phyloP scores from a whole-genome alignment of 768 basidiomycete genomes.

The Rhodotorula kratochvilovae region DNA sequence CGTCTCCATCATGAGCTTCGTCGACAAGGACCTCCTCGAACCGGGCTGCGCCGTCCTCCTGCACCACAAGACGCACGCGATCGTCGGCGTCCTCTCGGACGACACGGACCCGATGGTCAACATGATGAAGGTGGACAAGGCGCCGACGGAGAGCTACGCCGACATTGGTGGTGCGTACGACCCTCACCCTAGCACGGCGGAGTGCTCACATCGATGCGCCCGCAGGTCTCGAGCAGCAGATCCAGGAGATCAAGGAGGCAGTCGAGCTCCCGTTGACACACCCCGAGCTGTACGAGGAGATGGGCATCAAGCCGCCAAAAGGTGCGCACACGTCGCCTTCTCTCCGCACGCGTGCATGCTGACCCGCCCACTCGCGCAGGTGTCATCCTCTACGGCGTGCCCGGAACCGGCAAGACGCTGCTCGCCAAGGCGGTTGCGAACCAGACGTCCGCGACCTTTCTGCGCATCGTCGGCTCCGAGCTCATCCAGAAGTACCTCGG shows the following conservation, averaged over 20 bases:
- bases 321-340: slow-evolving; percentile 45
- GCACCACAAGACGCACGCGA: slow-evolving; percentile 90
- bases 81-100: slow-evolving; percentile 92
- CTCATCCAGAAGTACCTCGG: slow-evolving; percentile 99
- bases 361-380: slow-evolving; percentile 45
- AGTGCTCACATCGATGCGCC: not conserved
- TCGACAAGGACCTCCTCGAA: slow-evolving; percentile 95
- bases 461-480: slow-evolving; percentile 94
- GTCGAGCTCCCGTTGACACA: slow-evolving; percentile 96
- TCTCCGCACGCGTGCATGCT: not conserved
- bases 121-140: slow-evolving; percentile 87
- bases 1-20: slow-evolving; percentile 94
- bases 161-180: slow-evolving; percentile 71
- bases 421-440: slow-evolving; percentile 97
- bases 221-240: slow-evolving; percentile 75
- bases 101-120: slow-evolving; percentile 93
- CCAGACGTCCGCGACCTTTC: slow-evolving; percentile 95
- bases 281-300: slow-evolving; percentile 97
- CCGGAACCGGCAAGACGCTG: slow-evolving; percentile 96
- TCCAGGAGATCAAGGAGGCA: slow-evolving; percentile 99
- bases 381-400: slow-evolving; percentile 97
- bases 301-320: slow-evolving; percentile 99
- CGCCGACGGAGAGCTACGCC: slow-evolving; percentile 96
- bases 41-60: slow-evolving; percentile 91
- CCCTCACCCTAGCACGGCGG: too few species aligned